These are phyloP conservation scores for Leishmania lainsoni DNA, from an alignment of 208 protist species.

Conservation along the genomic window DNA sequence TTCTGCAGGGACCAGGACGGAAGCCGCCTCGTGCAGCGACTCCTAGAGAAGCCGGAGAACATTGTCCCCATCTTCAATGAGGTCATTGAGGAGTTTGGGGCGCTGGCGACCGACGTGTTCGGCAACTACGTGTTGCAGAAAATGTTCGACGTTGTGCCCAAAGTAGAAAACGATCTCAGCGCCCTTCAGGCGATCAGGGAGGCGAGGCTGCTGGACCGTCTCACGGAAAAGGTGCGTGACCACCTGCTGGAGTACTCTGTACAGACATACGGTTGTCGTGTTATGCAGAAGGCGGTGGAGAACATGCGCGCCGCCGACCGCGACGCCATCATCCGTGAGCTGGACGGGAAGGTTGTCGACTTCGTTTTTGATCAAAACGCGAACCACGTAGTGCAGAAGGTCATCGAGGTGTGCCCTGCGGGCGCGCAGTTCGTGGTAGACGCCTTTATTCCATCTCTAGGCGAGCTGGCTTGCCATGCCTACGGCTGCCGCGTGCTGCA, in stretches of 20 bases:
- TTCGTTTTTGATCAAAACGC: slow-evolving; percentile 98
- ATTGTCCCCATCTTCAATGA: slow-evolving; percentile 91
- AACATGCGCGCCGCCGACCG: slow-evolving; percentile 44
- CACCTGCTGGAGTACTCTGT: slow-evolving; percentile 89
- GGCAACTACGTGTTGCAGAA: slow-evolving; percentile 99
- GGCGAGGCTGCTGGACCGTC: slow-evolving; percentile 30
- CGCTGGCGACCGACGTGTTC: slow-evolving; percentile 96
- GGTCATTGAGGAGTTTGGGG: slow-evolving; percentile 70
- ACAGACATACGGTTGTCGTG: slow-evolving; percentile 96
- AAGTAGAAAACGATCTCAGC: slow-evolving; percentile 28
- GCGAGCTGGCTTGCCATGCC: slow-evolving; percentile 93
- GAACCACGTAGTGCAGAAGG: slow-evolving; percentile 99
- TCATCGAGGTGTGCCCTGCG: slow-evolving; percentile 94
- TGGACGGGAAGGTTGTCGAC: slow-evolving; percentile 86
- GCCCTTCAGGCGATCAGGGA: slow-evolving; percentile 10
- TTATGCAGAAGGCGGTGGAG: slow-evolving; percentile 97
- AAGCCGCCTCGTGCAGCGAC: slow-evolving; percentile 96
- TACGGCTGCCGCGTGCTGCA: slow-evolving; percentile 99
- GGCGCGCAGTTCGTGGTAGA: slow-evolving; percentile 94
- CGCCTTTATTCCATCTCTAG: slow-evolving; percentile 87
- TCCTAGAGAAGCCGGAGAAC: slow-evolving; percentile 90
- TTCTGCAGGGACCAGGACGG: slow-evolving; percentile 96
- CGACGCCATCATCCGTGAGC: slow-evolving; percentile 78
- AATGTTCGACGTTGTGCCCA: slow-evolving; percentile 94
- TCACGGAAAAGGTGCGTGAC: slow-evolving; percentile 79